Evolutionary conservation across 1,284 basidiomycete genomes (phyloP), one percentile per base, ranked within the genome.

Genomic region (Puccinia horiana): DNA sequence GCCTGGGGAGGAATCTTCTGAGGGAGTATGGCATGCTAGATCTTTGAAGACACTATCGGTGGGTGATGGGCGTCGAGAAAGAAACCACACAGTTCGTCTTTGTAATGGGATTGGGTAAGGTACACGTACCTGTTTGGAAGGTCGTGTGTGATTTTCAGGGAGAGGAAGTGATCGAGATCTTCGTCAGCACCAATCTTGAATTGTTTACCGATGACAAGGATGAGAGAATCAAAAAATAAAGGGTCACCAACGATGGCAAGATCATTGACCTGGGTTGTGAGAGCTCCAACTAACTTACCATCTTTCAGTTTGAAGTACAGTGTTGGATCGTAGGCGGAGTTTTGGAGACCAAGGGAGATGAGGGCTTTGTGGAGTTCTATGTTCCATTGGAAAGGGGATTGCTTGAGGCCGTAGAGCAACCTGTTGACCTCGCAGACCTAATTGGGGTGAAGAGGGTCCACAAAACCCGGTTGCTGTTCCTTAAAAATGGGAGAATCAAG

Each of bases 91-190:
- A 72, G 3, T 12, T 72, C 40, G 1, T 20, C 5, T 8, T 44
- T 72, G 35, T 72, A 72, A 12, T 72, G 69, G 1, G 37, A 14
- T 44, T 72, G 69, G 20, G 23, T 47, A 26, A 72, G n/a, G 69
- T 18, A 72, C 23, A 72, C 3, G 2, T 72, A 5, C 1, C 40
- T 11, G 5, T n/a, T 52, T 0, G 69, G 23, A 52, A 23, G 42
- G 37, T 72, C 37, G 2, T 23, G 16, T 5, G 56, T 58, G 56
- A 58, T 58, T n/a, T 58, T 58, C 8, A 65, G 20, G 12, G 63
- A 29, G 26, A 65, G 63, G n/a, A 65, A 35, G 32, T 35, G 40
- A 26, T 65, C 20, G 8, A 65, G 18, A 69, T 44, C n/a, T n/a
- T n/a, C n/a, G n/a, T n/a, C n/a, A n/a, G n/a, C n/a, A n/a, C n/a